Evolutionary conservation across 1,284 basidiomycete species (phyloP).

Genomic region (Naganishia cerealis): DNA sequence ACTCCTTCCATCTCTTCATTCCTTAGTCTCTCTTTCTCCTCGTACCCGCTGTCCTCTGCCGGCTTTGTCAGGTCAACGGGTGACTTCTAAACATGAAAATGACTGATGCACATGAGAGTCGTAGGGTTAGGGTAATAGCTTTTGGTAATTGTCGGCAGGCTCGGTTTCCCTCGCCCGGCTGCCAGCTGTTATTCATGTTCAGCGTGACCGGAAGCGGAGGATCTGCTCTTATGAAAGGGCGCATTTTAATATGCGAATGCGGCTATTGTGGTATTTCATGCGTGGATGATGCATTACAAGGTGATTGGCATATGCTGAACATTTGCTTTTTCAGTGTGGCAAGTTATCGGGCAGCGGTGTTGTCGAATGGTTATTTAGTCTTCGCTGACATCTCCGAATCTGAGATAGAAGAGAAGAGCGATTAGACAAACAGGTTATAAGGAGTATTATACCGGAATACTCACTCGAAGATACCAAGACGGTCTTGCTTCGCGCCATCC

Average conservation of each 20-base stretch:
- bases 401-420: slow-evolving; percentile 11
- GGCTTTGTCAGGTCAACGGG: no score
- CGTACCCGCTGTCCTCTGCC: no score
- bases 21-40: no score
- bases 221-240: no score
- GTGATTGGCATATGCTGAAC: neutral
- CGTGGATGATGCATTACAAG: neutral
- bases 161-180: no score
- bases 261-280: neutral
- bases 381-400: slow-evolving; percentile 49
- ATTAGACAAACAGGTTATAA: neutral
- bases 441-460: slow-evolving; percentile 13
- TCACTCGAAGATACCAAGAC: slow-evolving; percentile 80
- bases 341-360: neutral
- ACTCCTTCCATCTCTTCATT: no score
- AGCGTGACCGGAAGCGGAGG: no score
- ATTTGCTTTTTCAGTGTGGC: neutral
- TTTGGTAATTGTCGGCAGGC: no score
- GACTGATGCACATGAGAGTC: no score
- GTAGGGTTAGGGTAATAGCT: no score
- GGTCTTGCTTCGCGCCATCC: slow-evolving; percentile 68
- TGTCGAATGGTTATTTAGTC: slow-evolving; percentile 37
- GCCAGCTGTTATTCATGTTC: no score
- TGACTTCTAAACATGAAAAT: no score
- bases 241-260: neutral